phyloP scores from a whole-genome alignment of 495 filamentous ascomycete species.

The Margaritispora aquatica region DNA sequence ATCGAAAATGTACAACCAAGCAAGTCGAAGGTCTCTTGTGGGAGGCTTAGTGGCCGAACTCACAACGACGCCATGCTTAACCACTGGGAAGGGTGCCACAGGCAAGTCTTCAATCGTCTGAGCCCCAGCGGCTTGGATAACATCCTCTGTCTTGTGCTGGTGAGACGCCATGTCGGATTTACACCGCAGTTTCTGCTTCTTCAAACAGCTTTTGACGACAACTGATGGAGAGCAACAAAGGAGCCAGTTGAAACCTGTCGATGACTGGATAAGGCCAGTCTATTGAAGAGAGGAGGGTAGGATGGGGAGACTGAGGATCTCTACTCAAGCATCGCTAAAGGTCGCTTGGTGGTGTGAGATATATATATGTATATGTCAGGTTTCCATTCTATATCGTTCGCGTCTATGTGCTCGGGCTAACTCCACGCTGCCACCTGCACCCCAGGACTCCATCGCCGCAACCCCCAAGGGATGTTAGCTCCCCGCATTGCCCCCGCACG shows the following conservation, averaged over 20 bases:
- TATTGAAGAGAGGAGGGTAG: not conserved
- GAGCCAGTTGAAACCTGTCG: not conserved
- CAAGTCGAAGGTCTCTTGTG: not conserved
- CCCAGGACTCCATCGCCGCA: not conserved
- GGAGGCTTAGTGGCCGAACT: not conserved
- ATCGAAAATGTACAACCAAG: slow-evolving; percentile 11
- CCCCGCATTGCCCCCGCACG: not conserved
- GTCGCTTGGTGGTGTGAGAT: not conserved
- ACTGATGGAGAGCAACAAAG: not conserved
- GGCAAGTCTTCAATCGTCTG: not conserved
- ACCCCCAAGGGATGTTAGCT: not conserved
- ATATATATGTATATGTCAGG: too few species aligned
- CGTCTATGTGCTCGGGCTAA: not conserved
- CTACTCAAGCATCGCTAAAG: not conserved
- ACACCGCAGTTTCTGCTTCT: not conserved
- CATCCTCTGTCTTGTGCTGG: not conserved
- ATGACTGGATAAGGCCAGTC: not conserved
- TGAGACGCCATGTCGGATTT: not conserved
- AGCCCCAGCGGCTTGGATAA: not conserved
- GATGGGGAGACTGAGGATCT: not conserved
- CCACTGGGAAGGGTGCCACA: not conserved
- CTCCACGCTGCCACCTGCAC: not conserved
- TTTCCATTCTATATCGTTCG: not conserved
- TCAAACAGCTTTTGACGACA: not conserved
- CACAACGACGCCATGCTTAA: not conserved